Percentiles rank a stretch among this genome's conserved stretches.
Conservation (phyloP, 257 asterid genomes). For the Solanum pinnatisectum region DNA sequence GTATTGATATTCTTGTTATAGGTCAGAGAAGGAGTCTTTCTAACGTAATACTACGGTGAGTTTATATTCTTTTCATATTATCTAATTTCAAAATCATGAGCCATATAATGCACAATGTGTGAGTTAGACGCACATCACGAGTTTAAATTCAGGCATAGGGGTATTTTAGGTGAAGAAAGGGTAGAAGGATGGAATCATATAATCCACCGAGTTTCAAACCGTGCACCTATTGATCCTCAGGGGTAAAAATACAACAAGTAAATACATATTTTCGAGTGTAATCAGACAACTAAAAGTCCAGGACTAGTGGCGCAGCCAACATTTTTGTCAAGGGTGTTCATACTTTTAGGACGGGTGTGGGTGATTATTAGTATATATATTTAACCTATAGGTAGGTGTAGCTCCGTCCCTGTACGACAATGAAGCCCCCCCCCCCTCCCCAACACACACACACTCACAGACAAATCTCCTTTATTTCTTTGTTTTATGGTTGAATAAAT, state of each 20-base stretch:
- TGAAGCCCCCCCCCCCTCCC: not conserved
- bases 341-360: not conserved
- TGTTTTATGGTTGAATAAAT: not conserved
- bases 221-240: not conserved
- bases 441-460: not conserved
- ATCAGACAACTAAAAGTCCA: not conserved
- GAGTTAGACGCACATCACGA: not conserved
- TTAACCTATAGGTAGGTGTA: not conserved
- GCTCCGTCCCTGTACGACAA: not conserved
- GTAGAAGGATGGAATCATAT: not conserved
- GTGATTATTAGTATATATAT: not conserved
- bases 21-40: slow-evolving; percentile 55
- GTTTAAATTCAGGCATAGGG: not conserved
- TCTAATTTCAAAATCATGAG: not conserved
- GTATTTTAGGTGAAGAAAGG: not conserved
- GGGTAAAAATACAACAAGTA: not conserved
- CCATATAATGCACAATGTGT: not conserved
- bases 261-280: not conserved
- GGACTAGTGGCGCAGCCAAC: not conserved
- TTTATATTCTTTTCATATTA: not conserved
- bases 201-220: not conserved
- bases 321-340: not conserved
- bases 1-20: slow-evolving; percentile 44
- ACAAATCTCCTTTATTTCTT: not conserved
- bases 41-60: slow-evolving; percentile 58